Evolutionary conservation across 345 rosid species (phyloP).

Genomic region (Conringia planisiliqua): DNA sequence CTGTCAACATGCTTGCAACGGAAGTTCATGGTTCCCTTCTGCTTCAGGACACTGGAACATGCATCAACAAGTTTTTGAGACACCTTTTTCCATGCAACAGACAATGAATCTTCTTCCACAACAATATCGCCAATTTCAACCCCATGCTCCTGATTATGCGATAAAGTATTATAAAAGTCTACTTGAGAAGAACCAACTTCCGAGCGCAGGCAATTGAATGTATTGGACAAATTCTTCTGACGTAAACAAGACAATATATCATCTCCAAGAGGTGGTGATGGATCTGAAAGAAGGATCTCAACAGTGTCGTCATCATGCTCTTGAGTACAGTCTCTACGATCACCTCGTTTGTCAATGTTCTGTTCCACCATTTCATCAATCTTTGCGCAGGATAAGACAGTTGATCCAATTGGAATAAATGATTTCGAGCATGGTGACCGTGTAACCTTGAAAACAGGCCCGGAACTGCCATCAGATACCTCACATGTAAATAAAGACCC

Average conservation of each 20-base stretch:
- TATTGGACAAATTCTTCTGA: conserved; percentile 26
- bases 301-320: conserved; percentile 48
- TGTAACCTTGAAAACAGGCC: conserved; percentile 82
- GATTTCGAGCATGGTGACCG: conserved; percentile 72
- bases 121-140: conserved; percentile 73
- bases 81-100: conserved; percentile 72
- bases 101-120: conserved; percentile 68
- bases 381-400: conserved; percentile 48
- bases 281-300: conserved; percentile 67
- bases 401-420: conserved; percentile 58
- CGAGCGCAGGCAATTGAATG: conserved; percentile 27
- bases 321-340: conserved; percentile 21
- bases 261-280: conserved; percentile 53
- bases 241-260: conserved; percentile 63
- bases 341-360: conserved; percentile 35
- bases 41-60: conserved; percentile 43
- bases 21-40: conserved; percentile 44
- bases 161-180: conserved; percentile 25
- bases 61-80: conserved; percentile 59
- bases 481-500: conserved; percentile 83
- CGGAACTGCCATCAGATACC: conserved; percentile 80
- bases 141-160: conserved; percentile 26
- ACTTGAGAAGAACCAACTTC: conserved; percentile 34
- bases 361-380: conserved; percentile 31
- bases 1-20: conserved; percentile 64